phyloP scores from a whole-genome alignment of 768 basidiomycete genomes.

The Lactifluus rugatus region DNA sequence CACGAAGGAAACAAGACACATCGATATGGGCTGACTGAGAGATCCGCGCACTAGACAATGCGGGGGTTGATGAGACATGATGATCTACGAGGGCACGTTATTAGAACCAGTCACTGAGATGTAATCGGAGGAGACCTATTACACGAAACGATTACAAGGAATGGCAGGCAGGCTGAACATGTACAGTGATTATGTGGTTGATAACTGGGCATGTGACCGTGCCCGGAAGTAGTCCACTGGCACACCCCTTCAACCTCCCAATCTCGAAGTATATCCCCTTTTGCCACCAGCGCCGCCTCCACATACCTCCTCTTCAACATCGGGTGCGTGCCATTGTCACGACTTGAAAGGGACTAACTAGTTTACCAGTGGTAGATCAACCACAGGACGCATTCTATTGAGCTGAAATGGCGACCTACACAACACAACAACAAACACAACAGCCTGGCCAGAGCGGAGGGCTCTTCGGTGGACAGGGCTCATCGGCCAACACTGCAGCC shows the following conservation, averaged over 20 bases:
- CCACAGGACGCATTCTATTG: neutral
- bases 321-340: neutral
- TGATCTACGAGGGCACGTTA: neutral
- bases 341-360: neutral
- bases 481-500: neutral
- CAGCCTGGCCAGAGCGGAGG: constrained; percentile 22
- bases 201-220: neutral
- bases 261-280: neutral
- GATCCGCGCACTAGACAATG: constrained; percentile 8
- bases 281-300: neutral
- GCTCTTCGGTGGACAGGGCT: constrained; percentile 9
- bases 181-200: too few species aligned
- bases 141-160: too few species aligned
- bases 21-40: neutral
- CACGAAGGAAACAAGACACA: neutral
- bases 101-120: too few species aligned
- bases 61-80: neutral
- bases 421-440: constrained; percentile 18
- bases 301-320: neutral
- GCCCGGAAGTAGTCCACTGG: too few species aligned
- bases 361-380: neutral
- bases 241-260: neutral
- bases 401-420: constrained; percentile 13
- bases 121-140: too few species aligned
- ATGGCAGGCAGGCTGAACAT: too few species aligned